Evolutionary conservation across 1,139 yeast species (phyloP).

Genomic region (Geotrichum fermentans): DNA sequence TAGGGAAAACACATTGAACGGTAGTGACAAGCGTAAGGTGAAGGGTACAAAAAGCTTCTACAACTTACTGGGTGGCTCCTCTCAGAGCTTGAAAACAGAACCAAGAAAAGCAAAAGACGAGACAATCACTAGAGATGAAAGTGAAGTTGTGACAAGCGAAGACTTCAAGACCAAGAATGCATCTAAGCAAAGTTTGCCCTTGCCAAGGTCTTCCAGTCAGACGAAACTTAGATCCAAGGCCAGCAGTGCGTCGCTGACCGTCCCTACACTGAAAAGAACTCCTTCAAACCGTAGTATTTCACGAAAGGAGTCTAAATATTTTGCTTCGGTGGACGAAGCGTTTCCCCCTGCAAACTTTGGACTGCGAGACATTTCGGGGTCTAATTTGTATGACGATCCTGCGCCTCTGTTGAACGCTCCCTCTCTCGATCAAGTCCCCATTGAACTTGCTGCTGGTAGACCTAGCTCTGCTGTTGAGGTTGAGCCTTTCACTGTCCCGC

Average conservation of each 20-base stretch:
- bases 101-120: neutral
- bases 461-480: neutral
- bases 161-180: neutral
- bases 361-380: neutral
- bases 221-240: neutral
- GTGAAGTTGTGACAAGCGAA: neutral
- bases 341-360: neutral
- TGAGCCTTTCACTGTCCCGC: constrained; percentile 5
- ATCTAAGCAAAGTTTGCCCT: neutral
- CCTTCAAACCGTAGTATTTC: neutral
- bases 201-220: neutral
- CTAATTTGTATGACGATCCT: neutral
- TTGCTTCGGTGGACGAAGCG: neutral
- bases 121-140: neutral
- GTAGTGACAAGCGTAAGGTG: neutral
- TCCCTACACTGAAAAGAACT: neutral
- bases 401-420: neutral
- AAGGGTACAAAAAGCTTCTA: neutral
- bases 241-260: neutral
- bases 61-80: neutral
- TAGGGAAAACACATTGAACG: neutral
- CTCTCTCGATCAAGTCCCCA: constrained; percentile 14
- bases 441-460: constrained; percentile 1
- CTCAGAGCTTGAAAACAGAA: neutral
- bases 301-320: too few relatives aligned